Conservation (phyloP, 192 early-diverging fungal genomes). For the Entomortierella chlamydospora region DNA sequence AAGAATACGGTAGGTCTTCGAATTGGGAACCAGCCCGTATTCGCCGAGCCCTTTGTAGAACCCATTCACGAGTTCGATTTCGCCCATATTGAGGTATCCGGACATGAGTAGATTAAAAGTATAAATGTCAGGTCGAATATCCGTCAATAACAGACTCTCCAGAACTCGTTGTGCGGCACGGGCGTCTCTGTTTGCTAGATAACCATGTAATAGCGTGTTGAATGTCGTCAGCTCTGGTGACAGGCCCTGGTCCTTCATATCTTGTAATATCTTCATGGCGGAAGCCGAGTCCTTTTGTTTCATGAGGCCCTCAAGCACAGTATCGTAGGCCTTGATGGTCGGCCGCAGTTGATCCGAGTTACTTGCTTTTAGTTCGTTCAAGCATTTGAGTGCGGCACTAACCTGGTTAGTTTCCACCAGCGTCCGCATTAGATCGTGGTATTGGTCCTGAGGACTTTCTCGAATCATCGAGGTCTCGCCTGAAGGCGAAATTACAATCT, state of each 20-base stretch:
- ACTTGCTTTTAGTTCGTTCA: constrained; percentile 34
- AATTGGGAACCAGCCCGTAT: constrained; percentile 41
- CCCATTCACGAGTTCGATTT: constrained; percentile 41
- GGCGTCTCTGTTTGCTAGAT: constrained; percentile 39
- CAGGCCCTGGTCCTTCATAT: constrained; percentile 32
- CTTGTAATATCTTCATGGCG: constrained; percentile 26
- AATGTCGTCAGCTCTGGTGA: constrained; percentile 34
- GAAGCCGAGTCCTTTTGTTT: constrained; percentile 13
- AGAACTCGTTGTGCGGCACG: constrained; percentile 27
- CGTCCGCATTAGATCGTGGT: constrained; percentile 37
- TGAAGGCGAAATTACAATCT: neutral
- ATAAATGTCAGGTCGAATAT: constrained; percentile 42
- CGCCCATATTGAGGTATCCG: constrained; percentile 49
- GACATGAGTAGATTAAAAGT: constrained; percentile 50
- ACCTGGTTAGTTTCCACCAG: constrained; percentile 22
- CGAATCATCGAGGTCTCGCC: neutral
- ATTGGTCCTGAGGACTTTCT: constrained; percentile 38
- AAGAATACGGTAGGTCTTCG: constrained; percentile 44
- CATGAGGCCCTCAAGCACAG: constrained; percentile 18
- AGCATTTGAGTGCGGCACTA: constrained; percentile 20
- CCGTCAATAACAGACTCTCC: constrained; percentile 33
- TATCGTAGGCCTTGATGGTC: constrained; percentile 27
- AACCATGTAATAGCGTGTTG: constrained; percentile 33
- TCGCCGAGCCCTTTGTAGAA: constrained; percentile 50
- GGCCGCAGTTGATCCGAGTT: constrained; percentile 10